Conservation (phyloP, 345 rosid genomes). For the Populus ilicifolia region DNA sequence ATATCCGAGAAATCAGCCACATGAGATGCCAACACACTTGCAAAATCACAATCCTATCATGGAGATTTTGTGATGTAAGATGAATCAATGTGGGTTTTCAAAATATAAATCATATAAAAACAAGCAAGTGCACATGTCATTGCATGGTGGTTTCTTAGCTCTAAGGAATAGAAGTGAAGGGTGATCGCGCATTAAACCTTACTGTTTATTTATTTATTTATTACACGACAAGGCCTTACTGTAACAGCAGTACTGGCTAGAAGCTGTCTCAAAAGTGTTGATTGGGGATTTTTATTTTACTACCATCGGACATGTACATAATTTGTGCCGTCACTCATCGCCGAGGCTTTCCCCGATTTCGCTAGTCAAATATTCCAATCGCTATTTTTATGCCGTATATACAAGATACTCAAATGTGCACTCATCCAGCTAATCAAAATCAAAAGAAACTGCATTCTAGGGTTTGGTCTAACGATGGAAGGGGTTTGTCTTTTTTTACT, state of each 20-base stretch:
- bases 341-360: background rate
- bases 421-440: no score
- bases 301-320: background rate
- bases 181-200: background rate
- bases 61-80: conserved; percentile 17
- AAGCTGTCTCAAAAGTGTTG: background rate
- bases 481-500: no score
- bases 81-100: background rate
- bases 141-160: background rate
- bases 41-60: conserved; percentile 19
- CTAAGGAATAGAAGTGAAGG: background rate
- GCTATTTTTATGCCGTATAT: background rate
- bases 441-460: no score
- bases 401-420: background rate
- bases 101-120: background rate
- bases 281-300: background rate
- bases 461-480: no score
- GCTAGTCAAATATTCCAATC: background rate
- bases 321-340: background rate
- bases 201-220: background rate
- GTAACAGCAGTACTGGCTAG: background rate
- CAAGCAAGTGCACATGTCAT: background rate
- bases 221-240: background rate
- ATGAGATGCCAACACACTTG: conserved; percentile 11
- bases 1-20: background rate